Conservation (phyloP, 208 protist species). For the Leishmania turanica region DNA sequence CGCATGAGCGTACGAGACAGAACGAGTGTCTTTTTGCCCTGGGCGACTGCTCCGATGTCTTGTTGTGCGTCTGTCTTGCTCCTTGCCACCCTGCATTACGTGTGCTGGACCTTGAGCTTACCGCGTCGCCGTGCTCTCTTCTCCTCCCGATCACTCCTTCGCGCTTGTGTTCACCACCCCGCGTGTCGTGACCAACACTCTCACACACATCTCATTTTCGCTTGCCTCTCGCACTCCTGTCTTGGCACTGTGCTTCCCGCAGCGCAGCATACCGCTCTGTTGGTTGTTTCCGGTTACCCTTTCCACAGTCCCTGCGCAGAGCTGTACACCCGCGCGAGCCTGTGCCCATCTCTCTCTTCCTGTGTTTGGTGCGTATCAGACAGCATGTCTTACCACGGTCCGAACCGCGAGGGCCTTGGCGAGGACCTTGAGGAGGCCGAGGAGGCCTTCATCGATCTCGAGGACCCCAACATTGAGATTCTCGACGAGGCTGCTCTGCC, state of each 20-base stretch:
- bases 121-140: neutral
- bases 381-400: constrained; percentile 23
- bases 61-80: neutral
- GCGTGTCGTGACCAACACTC: neutral
- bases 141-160: neutral
- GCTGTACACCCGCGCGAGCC: no score
- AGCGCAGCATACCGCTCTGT: neutral
- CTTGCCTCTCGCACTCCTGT: neutral
- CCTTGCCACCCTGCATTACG: neutral
- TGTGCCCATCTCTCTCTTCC: neutral
- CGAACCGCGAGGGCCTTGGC: constrained; percentile 20
- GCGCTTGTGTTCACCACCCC: neutral
- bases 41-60: neutral
- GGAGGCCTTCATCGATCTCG: constrained; percentile 84
- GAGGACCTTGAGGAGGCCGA: constrained; percentile 55
- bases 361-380: neutral
- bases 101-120: neutral
- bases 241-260: neutral
- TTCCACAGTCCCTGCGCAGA: neutral
- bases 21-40: neutral
- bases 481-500: constrained; percentile 51
- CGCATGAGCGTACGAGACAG: neutral
- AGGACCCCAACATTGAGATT: constrained; percentile 81
- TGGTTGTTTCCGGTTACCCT: neutral
- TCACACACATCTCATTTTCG: neutral